A percentile compares a stretch with the other conserved stretches of the same genome.
These are phyloP conservation scores for Saprolegnia parasitica DNA, from an alignment of 352 stramenopile species.

Conservation along the genomic window DNA sequence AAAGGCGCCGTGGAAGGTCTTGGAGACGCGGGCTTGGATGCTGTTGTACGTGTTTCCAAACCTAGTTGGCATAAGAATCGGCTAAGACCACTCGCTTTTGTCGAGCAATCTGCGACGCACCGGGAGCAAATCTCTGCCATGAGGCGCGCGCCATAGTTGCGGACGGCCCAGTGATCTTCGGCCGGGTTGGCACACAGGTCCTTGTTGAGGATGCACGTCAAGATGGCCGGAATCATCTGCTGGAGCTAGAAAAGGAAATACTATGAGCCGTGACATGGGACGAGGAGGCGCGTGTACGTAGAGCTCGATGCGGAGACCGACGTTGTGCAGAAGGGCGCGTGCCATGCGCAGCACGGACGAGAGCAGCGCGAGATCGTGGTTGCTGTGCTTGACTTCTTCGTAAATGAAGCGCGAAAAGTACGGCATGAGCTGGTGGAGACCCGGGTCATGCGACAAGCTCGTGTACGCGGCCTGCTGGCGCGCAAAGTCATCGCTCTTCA, in stretches of 20 bases:
- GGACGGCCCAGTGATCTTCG: conserved; percentile 88
- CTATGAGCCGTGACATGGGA: background rate
- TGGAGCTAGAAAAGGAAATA: conserved; percentile 60
- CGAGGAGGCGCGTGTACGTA: conserved; percentile 51
- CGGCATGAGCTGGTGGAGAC: conserved; percentile 85
- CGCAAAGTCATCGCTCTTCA: conserved; percentile 66
- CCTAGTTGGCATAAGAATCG: conserved; percentile 26
- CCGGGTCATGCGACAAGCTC: conserved; percentile 74
- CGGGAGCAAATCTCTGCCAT: conserved; percentile 80
- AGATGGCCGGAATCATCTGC: conserved; percentile 89
- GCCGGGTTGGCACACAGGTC: conserved; percentile 82
- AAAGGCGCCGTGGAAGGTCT: conserved; percentile 87
- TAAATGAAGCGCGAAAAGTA: conserved; percentile 88
- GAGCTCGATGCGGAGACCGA: conserved; percentile 89
- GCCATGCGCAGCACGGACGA: conserved; percentile 86
- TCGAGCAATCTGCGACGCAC: conserved; percentile 34
- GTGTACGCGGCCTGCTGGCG: conserved; percentile 70
- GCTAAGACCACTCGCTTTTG: conserved; percentile 16
- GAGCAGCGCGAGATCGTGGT: conserved; percentile 67
- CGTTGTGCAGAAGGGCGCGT: conserved; percentile 87
- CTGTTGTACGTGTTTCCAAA: conserved; percentile 89
- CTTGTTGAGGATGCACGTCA: conserved; percentile 90
- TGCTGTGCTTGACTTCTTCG: conserved; percentile 83
- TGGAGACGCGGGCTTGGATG: conserved; percentile 88
- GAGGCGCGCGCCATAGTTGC: conserved; percentile 76